A percentile compares a stretch with the other conserved stretches of the same genome.
Conservation (phyloP, 805 yeast genomes). For the Kodamaea nitidulidarum region DNA sequence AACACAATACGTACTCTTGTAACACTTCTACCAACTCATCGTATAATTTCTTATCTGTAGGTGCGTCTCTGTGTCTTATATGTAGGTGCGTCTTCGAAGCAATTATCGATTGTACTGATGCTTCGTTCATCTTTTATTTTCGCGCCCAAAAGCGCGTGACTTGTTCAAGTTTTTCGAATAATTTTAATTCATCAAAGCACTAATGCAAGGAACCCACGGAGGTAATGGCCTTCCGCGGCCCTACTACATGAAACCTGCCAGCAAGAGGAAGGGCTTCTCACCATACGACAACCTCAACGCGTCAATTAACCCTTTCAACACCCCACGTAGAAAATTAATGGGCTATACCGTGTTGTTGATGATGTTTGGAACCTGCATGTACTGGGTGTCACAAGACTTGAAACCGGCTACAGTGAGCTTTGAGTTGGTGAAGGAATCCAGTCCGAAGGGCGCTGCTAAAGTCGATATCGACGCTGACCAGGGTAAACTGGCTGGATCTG, state of each 20-base stretch:
- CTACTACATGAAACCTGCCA: conserved; percentile 42
- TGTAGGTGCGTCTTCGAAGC: too few species aligned
- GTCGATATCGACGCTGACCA: conserved; percentile 2
- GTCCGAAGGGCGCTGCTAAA: background rate
- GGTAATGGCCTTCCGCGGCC: conserved; percentile 43
- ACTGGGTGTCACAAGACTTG: conserved; percentile 35
- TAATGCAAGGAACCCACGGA: conserved; percentile 43
- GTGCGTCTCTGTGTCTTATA: too few species aligned
- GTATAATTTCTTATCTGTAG: background rate
- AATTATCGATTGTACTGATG: too few species aligned
- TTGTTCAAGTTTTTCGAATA: conserved; percentile 7
- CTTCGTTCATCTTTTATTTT: background rate
- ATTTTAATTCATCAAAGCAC: background rate
- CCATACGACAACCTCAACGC: conserved; percentile 29
- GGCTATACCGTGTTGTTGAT: conserved; percentile 36
- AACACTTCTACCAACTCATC: background rate
- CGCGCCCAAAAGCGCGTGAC: conserved; percentile 5
- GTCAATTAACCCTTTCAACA: conserved; percentile 29
- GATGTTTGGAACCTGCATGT: conserved; percentile 33
- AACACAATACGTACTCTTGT: too few species aligned
- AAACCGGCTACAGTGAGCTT: conserved; percentile 26
- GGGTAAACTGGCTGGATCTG: conserved; percentile 8
- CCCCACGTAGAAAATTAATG: conserved; percentile 34
- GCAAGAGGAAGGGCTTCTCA: conserved; percentile 25
- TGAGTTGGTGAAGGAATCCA: conserved; percentile 17